phyloP scores from a whole-genome alignment of 2,329 filamentous ascomycete genomes.

The Trichophaea hybrida region DNA sequence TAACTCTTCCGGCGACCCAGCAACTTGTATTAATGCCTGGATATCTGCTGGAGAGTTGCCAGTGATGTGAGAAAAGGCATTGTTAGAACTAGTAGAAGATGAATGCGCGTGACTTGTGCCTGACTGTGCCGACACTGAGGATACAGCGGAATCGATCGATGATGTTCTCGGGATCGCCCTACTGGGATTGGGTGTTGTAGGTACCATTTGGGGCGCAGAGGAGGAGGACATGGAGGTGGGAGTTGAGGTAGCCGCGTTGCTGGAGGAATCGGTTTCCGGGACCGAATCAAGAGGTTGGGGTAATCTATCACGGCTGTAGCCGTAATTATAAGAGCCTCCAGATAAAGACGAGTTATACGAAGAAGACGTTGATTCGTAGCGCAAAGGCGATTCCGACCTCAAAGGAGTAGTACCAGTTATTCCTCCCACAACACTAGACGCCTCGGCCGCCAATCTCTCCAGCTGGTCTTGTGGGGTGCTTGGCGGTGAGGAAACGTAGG shows the following conservation, averaged over 20 bases:
- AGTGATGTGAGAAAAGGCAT: slow-evolving; percentile 41
- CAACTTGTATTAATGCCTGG: slow-evolving; percentile 61
- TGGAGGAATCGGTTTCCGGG: slow-evolving; percentile 15
- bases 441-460: slow-evolving; percentile 20
- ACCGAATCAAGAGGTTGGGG: slow-evolving; percentile 24
- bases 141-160: slow-evolving; percentile 89
- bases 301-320: slow-evolving; percentile 22
- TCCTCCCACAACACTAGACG: slow-evolving; percentile 18
- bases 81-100: slow-evolving; percentile 31
- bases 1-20: slow-evolving; percentile 77
- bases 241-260: slow-evolving; percentile 11
- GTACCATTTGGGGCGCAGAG: slow-evolving; percentile 30
- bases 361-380: slow-evolving; percentile 1
- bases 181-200: slow-evolving; percentile 48
- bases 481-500: slow-evolving; percentile 5
- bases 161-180: slow-evolving; percentile 51
- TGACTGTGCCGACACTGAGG: slow-evolving; percentile 50
- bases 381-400: slow-evolving; percentile 3
- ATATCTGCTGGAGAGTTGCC: slow-evolving; percentile 51
- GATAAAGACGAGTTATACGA: slow-evolving; percentile 6
- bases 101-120: slow-evolving; percentile 31
- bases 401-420: slow-evolving; percentile 12
- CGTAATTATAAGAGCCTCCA: slow-evolving; percentile 15
- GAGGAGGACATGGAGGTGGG: slow-evolving; percentile 22
- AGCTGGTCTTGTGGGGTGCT: slow-evolving; percentile 20